Evolutionary conservation across 1,139 yeast species (phyloP).

Genomic region (Debaryomycetaceae sp.): DNA sequence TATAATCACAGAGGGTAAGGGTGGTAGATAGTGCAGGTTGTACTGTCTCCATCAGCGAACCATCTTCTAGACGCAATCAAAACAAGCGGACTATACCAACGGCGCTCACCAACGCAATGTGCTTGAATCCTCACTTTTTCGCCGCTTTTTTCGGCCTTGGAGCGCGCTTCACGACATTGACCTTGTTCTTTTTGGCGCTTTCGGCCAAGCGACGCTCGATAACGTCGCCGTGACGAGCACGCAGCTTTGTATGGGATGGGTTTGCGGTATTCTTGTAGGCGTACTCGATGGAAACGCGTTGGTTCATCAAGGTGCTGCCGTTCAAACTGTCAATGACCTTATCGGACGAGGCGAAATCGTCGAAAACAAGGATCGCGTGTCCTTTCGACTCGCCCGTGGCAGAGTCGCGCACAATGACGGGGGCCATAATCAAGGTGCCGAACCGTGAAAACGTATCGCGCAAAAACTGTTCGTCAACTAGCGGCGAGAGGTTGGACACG

Average conservation of each 20-base stretch:
- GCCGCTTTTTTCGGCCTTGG: constrained; percentile 1
- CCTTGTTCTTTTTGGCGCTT: constrained; percentile 41
- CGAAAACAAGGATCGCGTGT: constrained; percentile 52
- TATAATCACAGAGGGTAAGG: too few relatives aligned
- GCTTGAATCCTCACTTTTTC: not conserved
- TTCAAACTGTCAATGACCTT: constrained; percentile 60
- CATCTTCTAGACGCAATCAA: too few relatives aligned
- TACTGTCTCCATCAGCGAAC: too few relatives aligned
- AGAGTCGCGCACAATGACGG: constrained; percentile 43
- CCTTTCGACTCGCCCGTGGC: constrained; percentile 44
- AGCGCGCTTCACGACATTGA: constrained; percentile 2
- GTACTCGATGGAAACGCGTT: constrained; percentile 49
- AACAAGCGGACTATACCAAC: too few relatives aligned
- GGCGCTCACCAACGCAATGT: not conserved
- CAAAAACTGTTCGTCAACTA: constrained; percentile 55
- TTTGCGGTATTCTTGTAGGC: constrained; percentile 57
- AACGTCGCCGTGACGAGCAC: constrained; percentile 64
- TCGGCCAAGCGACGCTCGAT: constrained; percentile 66
- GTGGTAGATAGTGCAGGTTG: too few relatives aligned
- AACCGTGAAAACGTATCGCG: constrained; percentile 55
- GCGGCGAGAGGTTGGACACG: constrained; percentile 59
- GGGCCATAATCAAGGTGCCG: constrained; percentile 49
- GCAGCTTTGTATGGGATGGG: constrained; percentile 21
- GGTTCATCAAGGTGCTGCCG: constrained; percentile 60
- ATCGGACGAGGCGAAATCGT: constrained; percentile 61